Base-by-base conservation (phyloP, 306 rosid species). In the Rubus idaeus region DNA sequence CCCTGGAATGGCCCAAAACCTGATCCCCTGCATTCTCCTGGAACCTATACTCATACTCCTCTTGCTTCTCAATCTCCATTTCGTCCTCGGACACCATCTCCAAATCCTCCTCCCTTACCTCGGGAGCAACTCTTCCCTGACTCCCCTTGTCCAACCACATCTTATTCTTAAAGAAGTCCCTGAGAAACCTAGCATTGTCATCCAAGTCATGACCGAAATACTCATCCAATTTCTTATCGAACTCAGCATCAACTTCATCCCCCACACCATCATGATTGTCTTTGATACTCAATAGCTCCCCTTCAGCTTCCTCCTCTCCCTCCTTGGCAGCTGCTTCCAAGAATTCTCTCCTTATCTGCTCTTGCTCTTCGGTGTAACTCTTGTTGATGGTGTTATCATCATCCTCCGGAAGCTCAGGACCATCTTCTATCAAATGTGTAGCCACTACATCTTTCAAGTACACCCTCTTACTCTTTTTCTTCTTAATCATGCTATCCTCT, bases 11-110 rank as follows among this genome's bases (percentile, higher is more conserved):
- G 73, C 96, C 97, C 83, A 86, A 64, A 81, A 95, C 88, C 65
- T 86, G 82, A 79, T 95, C 99, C 46, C 89, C 94, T 1, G 52
- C 85, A 82, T 88, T 89, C 83, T 92, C 97, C 79, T 95, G 97
- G 83, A 82, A 92, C 65, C 94, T 82, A 65, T 84, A 83, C 85
- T 95, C 97, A 9, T 87, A 90, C 80, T 88, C 97, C 91, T 92
- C 97, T 70, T 89, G 94, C 79, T 79, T 85, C 79, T 90, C 92
- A 4, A 92, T 82, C 82, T 85, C 89, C 71, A 79, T 83, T 70
- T 95, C 97, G 57, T 89, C 97, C 51, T 94, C 92, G 0, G 92
- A 87, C 58, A 95, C 52, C 76, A 55, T 77, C 76, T 83, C 75
- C 87, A 90, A 76, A 39, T 89, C 93, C n/a, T 88, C 97, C 60